A percentile compares a stretch with the other conserved stretches of the same genome.
These are phyloP conservation scores for Penicillium sp. DNA, from an alignment of 2,329 filamentous ascomycete genomes.

Conservation along the genomic window DNA sequence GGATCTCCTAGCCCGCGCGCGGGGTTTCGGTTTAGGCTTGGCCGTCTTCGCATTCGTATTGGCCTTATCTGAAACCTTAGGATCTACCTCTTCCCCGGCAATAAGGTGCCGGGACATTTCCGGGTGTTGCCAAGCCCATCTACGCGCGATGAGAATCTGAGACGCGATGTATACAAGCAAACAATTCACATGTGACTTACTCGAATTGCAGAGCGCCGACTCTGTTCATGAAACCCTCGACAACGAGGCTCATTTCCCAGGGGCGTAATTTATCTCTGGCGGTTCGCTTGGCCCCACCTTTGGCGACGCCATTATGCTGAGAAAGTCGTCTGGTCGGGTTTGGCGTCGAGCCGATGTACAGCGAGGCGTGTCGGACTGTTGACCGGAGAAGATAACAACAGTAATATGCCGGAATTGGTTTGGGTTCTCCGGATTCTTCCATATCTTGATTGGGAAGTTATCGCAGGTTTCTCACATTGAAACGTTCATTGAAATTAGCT, in stretches of 20 bases:
- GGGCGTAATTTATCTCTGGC: slow-evolving; percentile 67
- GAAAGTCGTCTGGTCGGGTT: slow-evolving; percentile 79
- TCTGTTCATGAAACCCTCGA: slow-evolving; percentile 84
- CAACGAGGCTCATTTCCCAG: slow-evolving; percentile 86
- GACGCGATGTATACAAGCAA: background rate
- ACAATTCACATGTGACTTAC: slow-evolving; percentile 51
- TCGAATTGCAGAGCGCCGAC: slow-evolving; percentile 92
- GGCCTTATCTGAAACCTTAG: slow-evolving; percentile 24
- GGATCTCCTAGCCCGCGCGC: slow-evolving; percentile 54
- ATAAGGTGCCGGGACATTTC: slow-evolving; percentile 78
- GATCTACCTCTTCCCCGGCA: slow-evolving; percentile 54
- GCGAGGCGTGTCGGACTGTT: slow-evolving; percentile 63
- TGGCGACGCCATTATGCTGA: slow-evolving; percentile 85
- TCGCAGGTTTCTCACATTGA: background rate
- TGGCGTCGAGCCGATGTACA: slow-evolving; percentile 92
- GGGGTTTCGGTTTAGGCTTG: slow-evolving; percentile 36
- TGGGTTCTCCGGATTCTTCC: slow-evolving; percentile 40
- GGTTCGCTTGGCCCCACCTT: slow-evolving; percentile 79
- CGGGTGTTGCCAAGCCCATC: slow-evolving; percentile 90
- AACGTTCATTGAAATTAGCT: slow-evolving; percentile 8
- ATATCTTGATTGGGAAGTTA: slow-evolving; percentile 9
- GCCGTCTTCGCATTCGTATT: slow-evolving; percentile 40
- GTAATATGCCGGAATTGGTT: slow-evolving; percentile 79
- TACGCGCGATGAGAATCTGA: slow-evolving; percentile 35
- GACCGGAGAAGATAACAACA: slow-evolving; percentile 91